Evolutionary conservation across 192 early-diverging fungal species (phyloP).

Genomic region (Backusella sp.): DNA sequence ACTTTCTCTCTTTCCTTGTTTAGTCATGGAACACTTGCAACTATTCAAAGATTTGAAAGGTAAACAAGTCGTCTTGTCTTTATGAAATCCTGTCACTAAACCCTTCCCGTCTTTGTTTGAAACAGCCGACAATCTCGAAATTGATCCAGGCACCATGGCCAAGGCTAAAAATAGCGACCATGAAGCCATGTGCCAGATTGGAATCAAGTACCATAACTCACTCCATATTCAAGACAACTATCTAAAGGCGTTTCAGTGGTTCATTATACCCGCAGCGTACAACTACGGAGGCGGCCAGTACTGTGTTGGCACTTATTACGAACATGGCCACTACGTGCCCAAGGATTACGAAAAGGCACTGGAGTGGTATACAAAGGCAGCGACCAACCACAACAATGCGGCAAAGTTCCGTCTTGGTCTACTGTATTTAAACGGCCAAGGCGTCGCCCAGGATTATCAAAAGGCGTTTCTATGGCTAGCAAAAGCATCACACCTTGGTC

Average conservation of each 20-base stretch:
- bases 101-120: neutral
- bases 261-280: neutral
- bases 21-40: neutral
- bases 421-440: slow-evolving; percentile 24
- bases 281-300: neutral
- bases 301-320: neutral
- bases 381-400: neutral
- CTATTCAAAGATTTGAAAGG: slow-evolving; percentile 2
- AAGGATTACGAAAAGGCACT: neutral
- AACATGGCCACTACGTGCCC: neutral
- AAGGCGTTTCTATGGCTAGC: slow-evolving; percentile 27
- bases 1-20: neutral
- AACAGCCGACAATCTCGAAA: neutral
- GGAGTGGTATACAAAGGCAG: slow-evolving; percentile 2
- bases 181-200: slow-evolving; percentile 5
- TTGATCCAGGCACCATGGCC: neutral
- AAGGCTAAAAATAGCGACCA: slow-evolving; percentile 1
- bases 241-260: neutral
- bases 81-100: neutral
- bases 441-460: neutral
- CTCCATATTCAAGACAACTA: slow-evolving; percentile 3
- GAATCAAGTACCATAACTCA: neutral
- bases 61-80: neutral
- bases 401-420: slow-evolving; percentile 10
- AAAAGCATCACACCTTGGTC: neutral